Evolutionary conservation across 805 yeast species (phyloP).

Genomic region (Kazachstania africana): DNA sequence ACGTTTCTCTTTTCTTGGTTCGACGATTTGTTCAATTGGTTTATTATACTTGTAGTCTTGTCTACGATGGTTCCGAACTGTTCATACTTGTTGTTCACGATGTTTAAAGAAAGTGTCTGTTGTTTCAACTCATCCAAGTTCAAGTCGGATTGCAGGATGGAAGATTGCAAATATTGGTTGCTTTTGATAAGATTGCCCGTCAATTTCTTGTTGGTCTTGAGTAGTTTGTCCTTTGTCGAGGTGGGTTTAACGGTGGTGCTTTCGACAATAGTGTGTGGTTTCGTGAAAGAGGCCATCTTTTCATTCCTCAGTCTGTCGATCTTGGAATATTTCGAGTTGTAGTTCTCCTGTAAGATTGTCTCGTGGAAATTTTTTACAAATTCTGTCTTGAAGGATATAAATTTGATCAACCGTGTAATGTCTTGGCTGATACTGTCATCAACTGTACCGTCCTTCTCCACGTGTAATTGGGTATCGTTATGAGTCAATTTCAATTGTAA

Average conservation of each 20-base stretch:
- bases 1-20: conserved; percentile 26
- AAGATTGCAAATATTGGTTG: conserved; percentile 23
- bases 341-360: too few relatives aligned
- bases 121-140: conserved; percentile 24
- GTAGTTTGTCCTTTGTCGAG: conserved; percentile 18
- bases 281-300: too few relatives aligned
- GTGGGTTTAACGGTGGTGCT: conserved; percentile 1
- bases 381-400: too few relatives aligned
- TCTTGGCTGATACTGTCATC: too few relatives aligned
- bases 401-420: too few relatives aligned
- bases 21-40: conserved; percentile 21
- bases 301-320: too few relatives aligned
- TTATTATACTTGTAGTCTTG: conserved; percentile 22
- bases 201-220: conserved; percentile 18
- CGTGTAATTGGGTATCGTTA: too few relatives aligned
- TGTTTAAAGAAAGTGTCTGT: conserved; percentile 21
- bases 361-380: too few relatives aligned
- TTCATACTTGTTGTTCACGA: conserved; percentile 23
- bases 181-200: conserved; percentile 23
- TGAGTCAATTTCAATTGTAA: too few relatives aligned
- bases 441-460: too few relatives aligned
- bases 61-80: conserved; percentile 19
- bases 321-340: too few relatives aligned
- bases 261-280: background rate
- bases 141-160: conserved; percentile 25